Evolutionary conservation across 2,329 filamentous ascomycete species (phyloP).

Genomic region (Pyrenochaeta sp.): DNA sequence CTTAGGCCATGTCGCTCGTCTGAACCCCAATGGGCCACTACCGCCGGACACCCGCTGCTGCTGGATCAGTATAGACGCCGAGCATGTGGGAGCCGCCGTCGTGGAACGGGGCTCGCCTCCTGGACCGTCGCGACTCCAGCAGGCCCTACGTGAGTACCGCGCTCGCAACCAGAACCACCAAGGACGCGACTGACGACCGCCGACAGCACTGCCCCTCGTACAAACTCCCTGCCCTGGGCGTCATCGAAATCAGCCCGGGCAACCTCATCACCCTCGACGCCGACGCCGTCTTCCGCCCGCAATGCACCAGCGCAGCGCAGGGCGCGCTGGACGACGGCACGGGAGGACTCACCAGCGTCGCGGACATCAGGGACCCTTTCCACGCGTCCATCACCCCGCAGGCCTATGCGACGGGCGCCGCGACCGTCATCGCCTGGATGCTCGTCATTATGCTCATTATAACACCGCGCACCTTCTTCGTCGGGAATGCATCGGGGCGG

Average conservation of each 20-base stretch:
- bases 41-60: constrained; percentile 35
- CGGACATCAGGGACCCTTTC: constrained; percentile 84
- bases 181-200: constrained; percentile 30
- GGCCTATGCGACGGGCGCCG: constrained; percentile 89
- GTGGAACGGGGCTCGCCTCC: constrained; percentile 31
- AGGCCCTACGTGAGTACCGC: constrained; percentile 41
- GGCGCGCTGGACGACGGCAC: constrained; percentile 50
- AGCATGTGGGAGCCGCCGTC: constrained; percentile 41
- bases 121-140: constrained; percentile 39
- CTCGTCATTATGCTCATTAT: constrained; percentile 94
- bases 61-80: constrained; percentile 46
- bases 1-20: constrained; percentile 27
- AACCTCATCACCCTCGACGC: constrained; percentile 67
- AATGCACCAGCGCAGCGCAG: constrained; percentile 57
- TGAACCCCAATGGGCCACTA: constrained; percentile 40
- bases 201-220: constrained; percentile 68
- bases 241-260: constrained; percentile 62
- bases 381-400: constrained; percentile 93
- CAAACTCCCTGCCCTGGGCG: constrained; percentile 66
- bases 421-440: constrained; percentile 90
- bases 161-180: constrained; percentile 1
- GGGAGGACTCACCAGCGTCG: constrained; percentile 58
- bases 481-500: constrained; percentile 72
- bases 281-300: constrained; percentile 67
- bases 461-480: constrained; percentile 91